phyloP scores from a whole-genome alignment of 495 filamentous ascomycete genomes.

The Xanthoparmelia taractica region DNA sequence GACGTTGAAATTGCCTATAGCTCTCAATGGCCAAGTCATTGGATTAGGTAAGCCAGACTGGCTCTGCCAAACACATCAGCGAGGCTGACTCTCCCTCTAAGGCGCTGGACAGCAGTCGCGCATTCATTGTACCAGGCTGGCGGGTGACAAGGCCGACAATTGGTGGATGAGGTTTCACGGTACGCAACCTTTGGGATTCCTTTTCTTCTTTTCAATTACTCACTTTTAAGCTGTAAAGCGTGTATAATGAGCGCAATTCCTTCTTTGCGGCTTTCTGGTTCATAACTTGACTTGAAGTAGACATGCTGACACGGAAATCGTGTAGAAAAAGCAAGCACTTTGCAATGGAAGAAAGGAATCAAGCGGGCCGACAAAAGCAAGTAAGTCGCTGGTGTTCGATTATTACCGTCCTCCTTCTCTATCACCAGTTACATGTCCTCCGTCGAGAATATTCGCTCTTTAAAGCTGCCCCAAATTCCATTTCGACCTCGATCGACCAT shows the following conservation, averaged over 20 bases:
- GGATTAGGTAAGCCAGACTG: neutral
- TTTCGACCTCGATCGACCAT: neutral
- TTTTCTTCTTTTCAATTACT: too few relatives aligned
- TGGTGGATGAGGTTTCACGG: conserved; percentile 98
- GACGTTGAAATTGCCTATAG: conserved; percentile 24
- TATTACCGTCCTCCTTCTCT: conserved; percentile 48
- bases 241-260: too few relatives aligned
- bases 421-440: neutral
- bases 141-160: conserved; percentile 98
- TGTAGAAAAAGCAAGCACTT: conserved; percentile 56
- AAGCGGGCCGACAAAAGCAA: conserved; percentile 98
- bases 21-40: conserved; percentile 86
- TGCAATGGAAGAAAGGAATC: conserved; percentile 95
- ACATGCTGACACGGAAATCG: too few relatives aligned
- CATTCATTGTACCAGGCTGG: conserved; percentile 95
- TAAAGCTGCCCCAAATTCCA: neutral
- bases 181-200: too few relatives aligned
- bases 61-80: neutral
- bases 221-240: too few relatives aligned
- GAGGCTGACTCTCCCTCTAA: neutral
- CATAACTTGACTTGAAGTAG: too few relatives aligned
- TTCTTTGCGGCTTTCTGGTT: too few relatives aligned
- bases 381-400: neutral
- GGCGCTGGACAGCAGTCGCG: conserved; percentile 95
- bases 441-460: neutral